These are phyloP conservation scores for Cladorrhinum sp. DNA, from an alignment of 2,329 filamentous ascomycete species.

Conservation along the genomic window DNA sequence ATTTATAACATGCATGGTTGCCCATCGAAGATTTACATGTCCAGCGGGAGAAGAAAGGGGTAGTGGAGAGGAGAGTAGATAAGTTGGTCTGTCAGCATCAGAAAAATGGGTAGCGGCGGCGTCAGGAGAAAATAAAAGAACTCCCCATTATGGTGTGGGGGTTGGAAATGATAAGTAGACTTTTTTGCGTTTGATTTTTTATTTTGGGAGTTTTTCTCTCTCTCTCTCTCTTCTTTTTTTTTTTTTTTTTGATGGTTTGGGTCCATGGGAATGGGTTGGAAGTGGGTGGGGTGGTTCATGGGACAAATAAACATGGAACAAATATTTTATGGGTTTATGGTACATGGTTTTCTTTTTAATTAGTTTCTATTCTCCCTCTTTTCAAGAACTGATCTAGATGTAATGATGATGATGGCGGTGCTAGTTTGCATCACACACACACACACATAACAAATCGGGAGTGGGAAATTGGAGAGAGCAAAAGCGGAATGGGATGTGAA, in stretches of 20 bases:
- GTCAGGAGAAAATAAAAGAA: neutral
- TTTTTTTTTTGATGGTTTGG: neutral
- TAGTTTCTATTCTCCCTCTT: no score
- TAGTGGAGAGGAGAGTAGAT: neutral
- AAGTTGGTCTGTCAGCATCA: neutral
- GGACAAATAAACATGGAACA: neutral
- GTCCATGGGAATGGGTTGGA: neutral
- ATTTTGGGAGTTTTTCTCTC: neutral
- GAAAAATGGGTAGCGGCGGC: neutral
- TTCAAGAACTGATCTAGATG: no score
- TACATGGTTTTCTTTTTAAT: neutral
- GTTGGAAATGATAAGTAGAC: slow-evolving; percentile 1
- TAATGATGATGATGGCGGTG: no score
- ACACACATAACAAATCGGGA: no score
- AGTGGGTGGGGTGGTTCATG: neutral
- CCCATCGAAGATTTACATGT: neutral
- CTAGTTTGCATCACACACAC: no score
- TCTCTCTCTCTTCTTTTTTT: neutral
- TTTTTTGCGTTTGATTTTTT: neutral
- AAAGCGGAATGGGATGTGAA: no score
- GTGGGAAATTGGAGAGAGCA: no score
- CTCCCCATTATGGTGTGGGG: neutral
- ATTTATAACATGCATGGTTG: neutral
- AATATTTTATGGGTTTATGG: neutral
- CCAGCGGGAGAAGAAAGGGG: neutral